These are phyloP conservation scores for Patellaria atrata DNA, from an alignment of 495 filamentous ascomycete species.

Conservation along the genomic window DNA sequence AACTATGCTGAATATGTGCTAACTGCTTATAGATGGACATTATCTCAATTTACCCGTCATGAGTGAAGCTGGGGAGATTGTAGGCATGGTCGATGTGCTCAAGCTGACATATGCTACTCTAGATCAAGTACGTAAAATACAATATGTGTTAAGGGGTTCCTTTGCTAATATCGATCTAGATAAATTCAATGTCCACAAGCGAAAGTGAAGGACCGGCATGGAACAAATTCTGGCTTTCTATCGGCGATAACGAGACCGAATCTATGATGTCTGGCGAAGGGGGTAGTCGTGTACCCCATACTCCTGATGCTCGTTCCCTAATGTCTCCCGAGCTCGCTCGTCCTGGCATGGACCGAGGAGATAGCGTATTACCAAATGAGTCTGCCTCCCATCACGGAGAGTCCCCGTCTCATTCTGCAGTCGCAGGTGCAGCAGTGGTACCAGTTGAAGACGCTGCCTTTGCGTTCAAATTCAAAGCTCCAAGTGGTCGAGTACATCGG, in stretches of 20 bases:
- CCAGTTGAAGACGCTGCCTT: slow-evolving; percentile 61
- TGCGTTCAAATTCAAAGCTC: slow-evolving; percentile 98
- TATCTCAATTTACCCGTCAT: slow-evolving; percentile 97
- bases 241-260: slow-evolving; percentile 92
- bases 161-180: slow-evolving; percentile 30
- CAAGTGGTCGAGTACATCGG: slow-evolving; percentile 86
- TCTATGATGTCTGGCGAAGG: slow-evolving; percentile 86
- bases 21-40: slow-evolving; percentile 61
- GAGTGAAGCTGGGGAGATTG: slow-evolving; percentile 93
- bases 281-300: slow-evolving; percentile 47
- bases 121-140: slow-evolving; percentile 58
- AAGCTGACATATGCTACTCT: slow-evolving; percentile 96
- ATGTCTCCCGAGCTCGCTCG: slow-evolving; percentile 65
- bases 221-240: slow-evolving; percentile 99
- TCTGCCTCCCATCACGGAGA: slow-evolving; percentile 91
- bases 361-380: slow-evolving; percentile 81
- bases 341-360: slow-evolving; percentile 46
- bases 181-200: slow-evolving; percentile 59
- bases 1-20: slow-evolving; percentile 1
- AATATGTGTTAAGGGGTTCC: slow-evolving; percentile 3
- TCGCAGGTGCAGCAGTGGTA: slow-evolving; percentile 36
- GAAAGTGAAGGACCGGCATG: slow-evolving; percentile 93
- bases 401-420: slow-evolving; percentile 51
- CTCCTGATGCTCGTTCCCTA: slow-evolving; percentile 50
- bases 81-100: slow-evolving; percentile 97